Evolutionary conservation across 345 rosid species (phyloP), one percentile per base, ranked within the genome.

Genomic region (Linum trigynum): DNA sequence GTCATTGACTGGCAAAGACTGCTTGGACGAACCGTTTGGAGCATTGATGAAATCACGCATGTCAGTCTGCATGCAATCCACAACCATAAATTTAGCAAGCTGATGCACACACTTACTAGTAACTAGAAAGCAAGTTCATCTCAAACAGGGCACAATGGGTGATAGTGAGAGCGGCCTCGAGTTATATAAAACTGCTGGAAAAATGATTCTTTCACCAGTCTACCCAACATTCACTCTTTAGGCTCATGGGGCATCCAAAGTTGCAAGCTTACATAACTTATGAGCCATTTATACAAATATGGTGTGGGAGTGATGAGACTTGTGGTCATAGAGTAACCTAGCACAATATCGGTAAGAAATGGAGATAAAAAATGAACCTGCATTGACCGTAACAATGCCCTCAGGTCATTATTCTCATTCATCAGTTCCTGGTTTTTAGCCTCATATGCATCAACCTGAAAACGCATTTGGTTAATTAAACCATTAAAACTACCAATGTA

Each of bases 371-470:
- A 11, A 75, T 7, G 48, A 71, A 90, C 99, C 86, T 94, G 99
- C 74, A 92, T 94, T 70, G 99, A 94, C 61, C 97, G 80, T 67
- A 94, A 69, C 63, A 85, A 76, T 14, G 95, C 96, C 78, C 97
- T 89, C 74, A 94, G 74, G 78, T 90, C 96, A 65, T 82, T 68
- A 79, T 94, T 90, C 77, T 94, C 99, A 48, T 90, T 82, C 78
- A 90, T 75, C 55, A 94, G 73, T 75, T 94, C 96, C 75, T 94
- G 99, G 76, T 88, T 90, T 79, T 90, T 90, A 38, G 87, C 81
- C 71, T 94, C 99, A 69, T 85, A 90, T 41, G 97, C 91, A 88
- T 94, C 99, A 59, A 94, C 96, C 99, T 94, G 79, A 39, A 51
- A 68, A 67, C 4, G 59, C 48, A 65, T 10, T 40, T 16, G 16